A percentile compares a stretch with the other conserved stretches of the same genome.
Evolutionary conservation across 2,329 filamentous ascomycete species (phyloP).

Genomic region (Pseudogymnoascus verrucosus): DNA sequence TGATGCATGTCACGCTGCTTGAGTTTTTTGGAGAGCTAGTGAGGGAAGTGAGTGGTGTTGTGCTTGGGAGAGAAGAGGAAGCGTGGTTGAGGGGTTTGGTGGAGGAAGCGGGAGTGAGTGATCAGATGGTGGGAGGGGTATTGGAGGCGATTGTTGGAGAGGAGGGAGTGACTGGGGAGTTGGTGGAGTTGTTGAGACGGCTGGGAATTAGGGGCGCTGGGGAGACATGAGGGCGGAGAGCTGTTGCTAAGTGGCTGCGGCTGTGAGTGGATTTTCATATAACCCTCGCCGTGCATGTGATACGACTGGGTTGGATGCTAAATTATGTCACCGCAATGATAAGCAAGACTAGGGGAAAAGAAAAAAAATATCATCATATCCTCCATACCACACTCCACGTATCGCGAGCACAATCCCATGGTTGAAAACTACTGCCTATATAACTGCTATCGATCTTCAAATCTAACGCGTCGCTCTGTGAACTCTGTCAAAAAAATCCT

Average conservation of each 20-base stretch:
- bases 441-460: too few species aligned
- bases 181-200: not conserved
- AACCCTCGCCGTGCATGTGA: not conserved
- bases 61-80: not conserved
- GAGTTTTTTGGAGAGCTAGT: constrained; percentile 27
- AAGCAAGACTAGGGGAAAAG: too few species aligned
- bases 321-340: too few species aligned
- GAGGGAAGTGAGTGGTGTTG: not conserved
- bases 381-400: too few species aligned
- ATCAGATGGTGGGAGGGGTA: not conserved
- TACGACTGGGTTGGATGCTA: too few species aligned
- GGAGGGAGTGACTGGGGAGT: not conserved
- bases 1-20: constrained; percentile 29
- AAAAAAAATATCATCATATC: too few species aligned
- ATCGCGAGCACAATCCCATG: too few species aligned
- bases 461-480: too few species aligned
- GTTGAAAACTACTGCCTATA: too few species aligned
- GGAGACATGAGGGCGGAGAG: not conserved
- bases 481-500: too few species aligned
- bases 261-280: not conserved
- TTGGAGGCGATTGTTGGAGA: constrained; percentile 7
- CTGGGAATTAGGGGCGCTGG: not conserved
- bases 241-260: not conserved
- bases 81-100: not conserved
- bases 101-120: not conserved